Percentiles rank a stretch among this genome's conserved stretches.
phyloP scores from a whole-genome alignment of 176 grass and related monocot species.

The Canna indica region DNA sequence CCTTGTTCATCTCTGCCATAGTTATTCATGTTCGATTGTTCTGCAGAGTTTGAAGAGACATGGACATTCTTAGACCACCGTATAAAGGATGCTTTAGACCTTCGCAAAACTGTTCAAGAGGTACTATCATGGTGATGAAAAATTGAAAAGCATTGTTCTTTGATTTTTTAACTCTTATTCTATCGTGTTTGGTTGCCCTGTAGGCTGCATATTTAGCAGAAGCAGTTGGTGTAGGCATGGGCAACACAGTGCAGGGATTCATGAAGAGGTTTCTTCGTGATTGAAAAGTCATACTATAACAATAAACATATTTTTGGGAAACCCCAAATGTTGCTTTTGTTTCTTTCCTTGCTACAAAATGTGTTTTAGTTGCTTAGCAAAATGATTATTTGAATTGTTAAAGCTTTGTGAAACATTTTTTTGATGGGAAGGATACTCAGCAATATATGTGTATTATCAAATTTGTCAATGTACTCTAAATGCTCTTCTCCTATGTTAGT shows the following conservation, averaged over 20 bases:
- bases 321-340: too few relatives aligned
- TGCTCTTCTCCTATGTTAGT: too few relatives aligned
- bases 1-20: not conserved
- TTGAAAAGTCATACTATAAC: not conserved
- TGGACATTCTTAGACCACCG: slow-evolving; percentile 61
- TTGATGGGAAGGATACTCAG: too few relatives aligned
- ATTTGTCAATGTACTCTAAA: too few relatives aligned
- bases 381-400: too few relatives aligned
- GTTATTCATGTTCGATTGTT: not conserved
- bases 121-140: slow-evolving; percentile 25
- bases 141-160: too few relatives aligned
- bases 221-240: slow-evolving; percentile 65
- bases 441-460: too few relatives aligned
- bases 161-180: too few relatives aligned
- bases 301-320: not conserved
- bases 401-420: too few relatives aligned
- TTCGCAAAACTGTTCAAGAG: slow-evolving; percentile 80
- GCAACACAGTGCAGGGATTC: slow-evolving; percentile 57
- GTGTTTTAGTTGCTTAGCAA: too few relatives aligned
- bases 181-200: not conserved
- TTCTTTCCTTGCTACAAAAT: too few relatives aligned
- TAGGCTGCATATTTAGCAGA: slow-evolving; percentile 71
- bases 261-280: slow-evolving; percentile 54
- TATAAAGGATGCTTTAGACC: slow-evolving; percentile 69
- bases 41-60: slow-evolving; percentile 78